Conservation (phyloP, 371 early-diverging fungal genomes). For the Mortierella sp. region DNA sequence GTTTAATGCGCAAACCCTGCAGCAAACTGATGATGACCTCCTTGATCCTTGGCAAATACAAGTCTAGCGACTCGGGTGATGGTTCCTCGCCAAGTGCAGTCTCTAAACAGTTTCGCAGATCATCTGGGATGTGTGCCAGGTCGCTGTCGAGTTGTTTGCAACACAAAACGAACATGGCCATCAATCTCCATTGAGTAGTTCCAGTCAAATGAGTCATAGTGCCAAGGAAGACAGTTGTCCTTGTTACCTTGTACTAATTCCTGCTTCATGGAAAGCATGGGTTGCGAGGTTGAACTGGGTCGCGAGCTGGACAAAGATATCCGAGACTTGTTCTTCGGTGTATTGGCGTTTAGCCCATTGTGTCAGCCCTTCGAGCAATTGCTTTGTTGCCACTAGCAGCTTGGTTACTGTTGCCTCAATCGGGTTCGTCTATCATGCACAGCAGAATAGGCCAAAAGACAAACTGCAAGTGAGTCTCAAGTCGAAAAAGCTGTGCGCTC, state of each 20-base stretch:
- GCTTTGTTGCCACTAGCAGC: constrained; percentile 65
- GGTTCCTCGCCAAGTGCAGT: constrained; percentile 60
- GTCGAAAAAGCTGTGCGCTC: too few species aligned
- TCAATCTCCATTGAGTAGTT: too few species aligned
- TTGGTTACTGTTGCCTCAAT: constrained; percentile 65
- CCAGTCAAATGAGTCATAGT: too few species aligned
- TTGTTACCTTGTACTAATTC: constrained; percentile 63
- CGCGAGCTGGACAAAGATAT: constrained; percentile 64
- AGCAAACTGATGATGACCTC: constrained; percentile 64
- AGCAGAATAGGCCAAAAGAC: too few species aligned
- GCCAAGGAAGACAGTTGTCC: too few species aligned
- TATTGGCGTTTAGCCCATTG: constrained; percentile 60
- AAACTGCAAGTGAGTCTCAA: too few species aligned
- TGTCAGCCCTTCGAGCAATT: constrained; percentile 65
- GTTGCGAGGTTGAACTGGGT: constrained; percentile 60
- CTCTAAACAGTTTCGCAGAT: constrained; percentile 59
- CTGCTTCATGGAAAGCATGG: constrained; percentile 59
- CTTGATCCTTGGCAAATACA: constrained; percentile 64
- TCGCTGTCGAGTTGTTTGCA: constrained; percentile 50
- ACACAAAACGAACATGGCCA: background rate
- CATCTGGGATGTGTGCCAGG: constrained; percentile 62
- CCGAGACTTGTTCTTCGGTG: constrained; percentile 59
- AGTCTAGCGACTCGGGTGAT: constrained; percentile 60
- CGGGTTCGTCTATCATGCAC: constrained; percentile 54
- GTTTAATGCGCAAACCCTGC: constrained; percentile 65